These are phyloP conservation scores for Aspergillus udagawae DNA, from an alignment of 2,329 filamentous ascomycete species.

Conservation along the genomic window DNA sequence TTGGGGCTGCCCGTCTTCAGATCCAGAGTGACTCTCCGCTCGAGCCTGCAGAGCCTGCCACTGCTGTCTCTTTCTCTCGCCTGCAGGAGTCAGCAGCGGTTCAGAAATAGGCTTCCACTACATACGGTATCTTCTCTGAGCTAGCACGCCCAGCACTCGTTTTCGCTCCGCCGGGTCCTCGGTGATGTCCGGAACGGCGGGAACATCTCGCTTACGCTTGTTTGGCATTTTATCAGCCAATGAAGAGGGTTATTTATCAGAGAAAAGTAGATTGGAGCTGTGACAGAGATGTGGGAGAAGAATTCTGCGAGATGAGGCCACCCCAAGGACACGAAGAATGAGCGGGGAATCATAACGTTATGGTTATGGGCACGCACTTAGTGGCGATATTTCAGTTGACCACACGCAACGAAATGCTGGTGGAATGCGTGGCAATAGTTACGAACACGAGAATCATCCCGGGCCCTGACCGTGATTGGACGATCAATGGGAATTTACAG, in stretches of 20 bases:
- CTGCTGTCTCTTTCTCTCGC: conserved; percentile 14
- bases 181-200: conserved; percentile 9
- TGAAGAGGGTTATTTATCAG: not conserved
- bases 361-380: not conserved
- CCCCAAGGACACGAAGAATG: not conserved
- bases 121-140: conserved; percentile 50
- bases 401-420: not conserved
- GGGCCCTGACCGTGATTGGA: not conserved
- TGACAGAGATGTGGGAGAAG: not conserved
- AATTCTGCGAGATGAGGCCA: not conserved
- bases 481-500: not conserved
- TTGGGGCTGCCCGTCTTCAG: not conserved
- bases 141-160: conserved; percentile 51
- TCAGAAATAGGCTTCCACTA: not conserved
- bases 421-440: not conserved
- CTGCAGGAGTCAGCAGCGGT: conserved; percentile 2
- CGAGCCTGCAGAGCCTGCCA: conserved; percentile 13
- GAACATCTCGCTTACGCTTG: conserved; percentile 3
- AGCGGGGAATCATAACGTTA: conserved; percentile 5
- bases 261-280: not conserved
- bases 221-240: not conserved
- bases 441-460: not conserved
- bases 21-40: not conserved
- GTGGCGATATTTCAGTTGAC: not conserved
- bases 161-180: conserved; percentile 53